Conservation (phyloP, 202 grass and related monocot species). For the Schoenoplectus triqueter region DNA sequence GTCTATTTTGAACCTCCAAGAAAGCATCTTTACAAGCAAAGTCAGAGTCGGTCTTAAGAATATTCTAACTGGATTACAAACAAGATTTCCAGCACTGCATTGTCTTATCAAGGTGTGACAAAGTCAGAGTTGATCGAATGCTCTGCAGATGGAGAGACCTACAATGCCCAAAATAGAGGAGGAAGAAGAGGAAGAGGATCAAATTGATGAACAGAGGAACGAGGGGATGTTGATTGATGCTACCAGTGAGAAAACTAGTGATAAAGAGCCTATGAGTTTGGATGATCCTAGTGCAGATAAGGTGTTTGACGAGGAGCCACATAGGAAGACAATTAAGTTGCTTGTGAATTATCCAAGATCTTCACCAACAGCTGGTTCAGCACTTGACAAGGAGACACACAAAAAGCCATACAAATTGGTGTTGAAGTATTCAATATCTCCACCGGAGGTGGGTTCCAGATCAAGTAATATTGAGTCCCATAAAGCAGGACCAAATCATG, state of each 20-base stretch:
- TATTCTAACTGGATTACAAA: not conserved
- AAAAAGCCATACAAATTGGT: not conserved
- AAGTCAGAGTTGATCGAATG: not conserved
- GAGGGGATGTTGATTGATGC: not conserved
- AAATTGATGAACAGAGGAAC: not conserved
- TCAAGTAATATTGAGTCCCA: not conserved
- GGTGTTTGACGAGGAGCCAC: not conserved
- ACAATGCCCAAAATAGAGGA: not conserved
- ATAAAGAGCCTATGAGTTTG: not conserved
- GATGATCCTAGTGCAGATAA: not conserved
- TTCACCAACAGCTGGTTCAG: not conserved
- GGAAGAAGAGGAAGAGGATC: not conserved
- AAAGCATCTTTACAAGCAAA: not conserved
- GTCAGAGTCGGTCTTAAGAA: not conserved
- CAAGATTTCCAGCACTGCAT: not conserved
- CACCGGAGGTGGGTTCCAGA: not conserved
- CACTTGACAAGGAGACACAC: too few species aligned
- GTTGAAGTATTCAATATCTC: not conserved
- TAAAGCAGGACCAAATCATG: not conserved
- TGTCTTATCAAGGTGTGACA: not conserved
- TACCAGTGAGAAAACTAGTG: not conserved
- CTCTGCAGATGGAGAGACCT: not conserved
- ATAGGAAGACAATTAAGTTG: not conserved
- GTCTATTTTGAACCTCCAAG: not conserved
- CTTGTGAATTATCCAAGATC: not conserved